phyloP scores from a whole-genome alignment of 169 alveolate species.

The Plasmodium malariae region DNA sequence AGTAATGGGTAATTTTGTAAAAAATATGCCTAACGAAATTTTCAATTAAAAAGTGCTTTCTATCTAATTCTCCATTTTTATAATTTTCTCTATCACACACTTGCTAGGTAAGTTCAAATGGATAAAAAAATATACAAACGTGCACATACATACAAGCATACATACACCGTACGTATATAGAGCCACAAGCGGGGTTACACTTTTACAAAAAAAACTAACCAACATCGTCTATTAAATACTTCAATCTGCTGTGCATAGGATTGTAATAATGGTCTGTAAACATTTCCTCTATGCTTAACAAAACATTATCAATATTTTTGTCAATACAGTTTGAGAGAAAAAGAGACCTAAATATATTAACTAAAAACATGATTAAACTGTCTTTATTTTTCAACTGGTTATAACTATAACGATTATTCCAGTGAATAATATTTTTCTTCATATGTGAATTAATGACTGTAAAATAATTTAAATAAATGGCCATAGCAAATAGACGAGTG shows the following conservation, averaged over 20 bases:
- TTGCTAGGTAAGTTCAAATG: background rate
- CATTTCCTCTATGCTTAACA: slow-evolving; percentile 51
- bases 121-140: background rate
- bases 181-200: too few relatives aligned
- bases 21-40: slow-evolving; percentile 37
- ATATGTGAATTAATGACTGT: slow-evolving; percentile 45
- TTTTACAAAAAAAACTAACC: slow-evolving; percentile 31
- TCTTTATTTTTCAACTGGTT: slow-evolving; percentile 58
- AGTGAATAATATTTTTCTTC: slow-evolving; percentile 55
- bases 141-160: background rate
- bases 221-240: slow-evolving; percentile 64
- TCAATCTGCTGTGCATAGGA: slow-evolving; percentile 53
- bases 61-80: background rate
- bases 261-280: slow-evolving; percentile 51
- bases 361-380: slow-evolving; percentile 59
- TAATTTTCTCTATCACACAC: slow-evolving; percentile 1
- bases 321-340: slow-evolving; percentile 62
- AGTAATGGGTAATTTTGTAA: slow-evolving; percentile 67
- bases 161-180: too few relatives aligned
- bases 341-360: slow-evolving; percentile 47
- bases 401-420: slow-evolving; percentile 57
- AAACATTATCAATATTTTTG: slow-evolving; percentile 52
- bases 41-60: slow-evolving; percentile 7
- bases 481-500: too few relatives aligned
- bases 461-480: background rate